phyloP scores from a whole-genome alignment of 106 monocot genomes.

The Triglochin maritima region DNA sequence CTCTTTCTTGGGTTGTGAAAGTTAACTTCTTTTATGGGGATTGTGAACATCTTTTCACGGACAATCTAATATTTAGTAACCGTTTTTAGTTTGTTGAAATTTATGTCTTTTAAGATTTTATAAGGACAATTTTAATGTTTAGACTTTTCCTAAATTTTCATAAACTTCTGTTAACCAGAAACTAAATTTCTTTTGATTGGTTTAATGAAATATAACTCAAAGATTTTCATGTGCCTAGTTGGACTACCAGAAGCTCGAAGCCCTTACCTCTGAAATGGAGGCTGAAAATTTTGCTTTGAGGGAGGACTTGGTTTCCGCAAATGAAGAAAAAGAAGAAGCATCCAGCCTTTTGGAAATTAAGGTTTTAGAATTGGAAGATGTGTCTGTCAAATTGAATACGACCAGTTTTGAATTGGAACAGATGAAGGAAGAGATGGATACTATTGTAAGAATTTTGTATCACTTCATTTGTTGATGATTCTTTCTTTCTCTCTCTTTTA shows the following conservation, averaged over 20 bases:
- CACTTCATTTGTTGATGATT: neutral
- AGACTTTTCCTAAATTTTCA: no score
- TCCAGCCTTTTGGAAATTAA: slow-evolving; percentile 17
- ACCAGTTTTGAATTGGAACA: slow-evolving; percentile 38
- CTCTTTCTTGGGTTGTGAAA: neutral
- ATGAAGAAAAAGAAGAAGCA: slow-evolving; percentile 61
- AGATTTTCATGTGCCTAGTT: slow-evolving; percentile 19
- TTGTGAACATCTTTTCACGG: neutral
- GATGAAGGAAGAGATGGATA: slow-evolving; percentile 41
- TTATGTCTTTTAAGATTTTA: no score
- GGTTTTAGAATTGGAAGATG: slow-evolving; percentile 35
- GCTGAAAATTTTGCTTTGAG: slow-evolving; percentile 49
- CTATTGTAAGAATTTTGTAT: slow-evolving; percentile 24
- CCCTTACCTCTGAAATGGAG: slow-evolving; percentile 71
- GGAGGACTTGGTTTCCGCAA: slow-evolving; percentile 30
- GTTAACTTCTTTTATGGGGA: neutral
- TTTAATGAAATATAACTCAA: neutral
- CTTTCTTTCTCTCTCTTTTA: neutral
- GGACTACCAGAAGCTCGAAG: slow-evolving; percentile 49
- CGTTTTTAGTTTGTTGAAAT: no score
- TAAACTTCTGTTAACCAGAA: neutral
- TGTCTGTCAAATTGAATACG: slow-evolving; percentile 30
- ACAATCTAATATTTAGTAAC: no score
- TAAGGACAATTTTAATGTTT: neutral
- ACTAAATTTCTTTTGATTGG: neutral